These are phyloP conservation scores for Saccharomyces hybrid DNA, from an alignment of 1,139 yeast species.

Conservation along the genomic window DNA sequence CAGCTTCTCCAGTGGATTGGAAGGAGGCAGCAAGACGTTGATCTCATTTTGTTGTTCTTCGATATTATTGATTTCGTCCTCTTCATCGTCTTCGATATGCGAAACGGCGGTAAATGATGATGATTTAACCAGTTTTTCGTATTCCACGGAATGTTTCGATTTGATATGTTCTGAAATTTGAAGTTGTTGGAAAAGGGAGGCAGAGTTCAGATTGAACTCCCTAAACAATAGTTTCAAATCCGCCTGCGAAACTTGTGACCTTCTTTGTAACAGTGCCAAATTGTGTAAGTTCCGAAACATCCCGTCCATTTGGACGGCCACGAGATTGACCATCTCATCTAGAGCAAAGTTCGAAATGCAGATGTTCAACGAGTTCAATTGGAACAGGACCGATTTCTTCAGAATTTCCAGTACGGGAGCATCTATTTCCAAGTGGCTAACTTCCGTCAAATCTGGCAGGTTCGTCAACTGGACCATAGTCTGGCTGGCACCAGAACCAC, in stretches of 20 bases:
- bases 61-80: neutral
- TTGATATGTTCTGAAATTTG: neutral
- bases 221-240: constrained; percentile 49
- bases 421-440: constrained; percentile 7
- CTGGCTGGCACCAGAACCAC: neutral
- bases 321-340: constrained; percentile 40
- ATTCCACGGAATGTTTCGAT: neutral
- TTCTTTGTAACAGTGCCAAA: constrained; percentile 57
- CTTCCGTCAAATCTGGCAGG: constrained; percentile 4
- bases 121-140: neutral
- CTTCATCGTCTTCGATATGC: neutral
- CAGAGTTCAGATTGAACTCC: constrained; percentile 39
- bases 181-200: constrained; percentile 38
- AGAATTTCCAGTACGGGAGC: constrained; percentile 17
- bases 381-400: constrained; percentile 30
- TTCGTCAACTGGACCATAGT: neutral
- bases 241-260: constrained; percentile 48
- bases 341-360: constrained; percentile 38
- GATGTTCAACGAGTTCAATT: constrained; percentile 35
- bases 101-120: neutral
- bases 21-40: constrained; percentile 41
- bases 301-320: constrained; percentile 44
- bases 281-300: constrained; percentile 43
- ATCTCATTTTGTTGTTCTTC: constrained; percentile 11
- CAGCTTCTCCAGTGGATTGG: constrained; percentile 41